These are phyloP conservation scores for Heliamphora pulchella DNA, from an alignment of 179 eudicot genomes.

Conservation along the genomic window DNA sequence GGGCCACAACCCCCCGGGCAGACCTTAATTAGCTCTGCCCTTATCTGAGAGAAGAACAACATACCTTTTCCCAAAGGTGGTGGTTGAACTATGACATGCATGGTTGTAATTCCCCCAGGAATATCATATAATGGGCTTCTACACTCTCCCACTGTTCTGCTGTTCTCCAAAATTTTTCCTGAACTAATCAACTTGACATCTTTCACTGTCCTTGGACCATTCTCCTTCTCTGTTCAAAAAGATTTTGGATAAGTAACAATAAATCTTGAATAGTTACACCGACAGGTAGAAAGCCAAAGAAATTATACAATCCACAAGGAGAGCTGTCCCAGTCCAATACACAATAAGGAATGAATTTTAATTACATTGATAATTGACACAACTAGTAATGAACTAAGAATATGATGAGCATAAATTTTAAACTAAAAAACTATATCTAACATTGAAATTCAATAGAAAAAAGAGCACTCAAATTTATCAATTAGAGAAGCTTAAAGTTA, in stretches of 20 bases:
- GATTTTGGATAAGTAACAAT: slow-evolving; percentile 4
- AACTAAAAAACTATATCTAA: background rate
- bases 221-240: slow-evolving; percentile 37
- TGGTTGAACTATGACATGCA: slow-evolving; percentile 60
- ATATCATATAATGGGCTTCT: slow-evolving; percentile 47
- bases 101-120: slow-evolving; percentile 54
- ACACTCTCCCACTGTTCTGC: slow-evolving; percentile 50
- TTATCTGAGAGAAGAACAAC: too few relatives aligned
- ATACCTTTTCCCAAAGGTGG: slow-evolving; percentile 44
- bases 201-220: slow-evolving; percentile 53
- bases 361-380: background rate
- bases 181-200: slow-evolving; percentile 59
- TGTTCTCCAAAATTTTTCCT: slow-evolving; percentile 58
- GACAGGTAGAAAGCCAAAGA: background rate
- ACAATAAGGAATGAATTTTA: background rate
- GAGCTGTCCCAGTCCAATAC: background rate
- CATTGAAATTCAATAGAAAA: background rate
- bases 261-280: background rate
- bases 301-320: background rate
- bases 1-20: too few relatives aligned
- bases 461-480: too few relatives aligned
- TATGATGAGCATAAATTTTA: background rate
- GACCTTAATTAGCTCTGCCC: too few relatives aligned
- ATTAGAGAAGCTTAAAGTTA: background rate
- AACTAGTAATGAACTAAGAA: background rate